phyloP scores from a whole-genome alignment of 805 yeast species.

The Wickerhamomyces subpelliculosus region DNA sequence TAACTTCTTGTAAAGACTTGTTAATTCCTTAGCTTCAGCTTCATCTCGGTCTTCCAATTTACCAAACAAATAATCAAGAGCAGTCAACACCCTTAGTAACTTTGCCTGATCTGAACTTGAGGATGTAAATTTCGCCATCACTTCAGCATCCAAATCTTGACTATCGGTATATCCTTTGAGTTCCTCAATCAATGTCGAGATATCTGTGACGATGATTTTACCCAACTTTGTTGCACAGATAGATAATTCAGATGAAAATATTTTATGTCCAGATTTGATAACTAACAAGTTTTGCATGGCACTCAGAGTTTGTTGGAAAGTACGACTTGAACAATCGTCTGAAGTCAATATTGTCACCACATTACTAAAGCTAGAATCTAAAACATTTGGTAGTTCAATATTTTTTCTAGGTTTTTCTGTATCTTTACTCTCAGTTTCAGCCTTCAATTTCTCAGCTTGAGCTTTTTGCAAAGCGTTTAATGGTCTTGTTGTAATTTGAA shows the following conservation, averaged over 20 bases:
- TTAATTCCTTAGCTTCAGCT: constrained; percentile 36
- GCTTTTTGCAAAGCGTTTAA: constrained; percentile 45
- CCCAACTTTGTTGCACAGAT: constrained; percentile 57
- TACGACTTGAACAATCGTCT: constrained; percentile 78
- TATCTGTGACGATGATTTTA: constrained; percentile 43
- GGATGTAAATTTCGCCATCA: constrained; percentile 63
- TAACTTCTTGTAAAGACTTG: constrained; percentile 55
- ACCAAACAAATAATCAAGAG: constrained; percentile 73
- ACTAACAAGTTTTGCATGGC: constrained; percentile 71
- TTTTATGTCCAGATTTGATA: constrained; percentile 51
- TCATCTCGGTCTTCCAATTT: constrained; percentile 10
- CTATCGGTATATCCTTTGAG: constrained; percentile 31
- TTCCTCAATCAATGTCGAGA: constrained; percentile 41
- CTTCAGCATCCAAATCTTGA: constrained; percentile 43
- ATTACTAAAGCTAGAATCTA: constrained; percentile 51
- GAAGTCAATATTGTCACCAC: constrained; percentile 65
- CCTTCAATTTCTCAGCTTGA: constrained; percentile 21
- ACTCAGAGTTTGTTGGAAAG: constrained; percentile 77
- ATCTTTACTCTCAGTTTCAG: constrained; percentile 12
- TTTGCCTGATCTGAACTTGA: constrained; percentile 86
- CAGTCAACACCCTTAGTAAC: constrained; percentile 77
- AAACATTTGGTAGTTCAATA: constrained; percentile 53
- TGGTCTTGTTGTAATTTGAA: constrained; percentile 75
- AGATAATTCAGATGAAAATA: constrained; percentile 64
- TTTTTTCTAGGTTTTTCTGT: constrained; percentile 14